Percentiles rank a stretch among this genome's conserved stretches.
Evolutionary conservation across 2,329 filamentous ascomycete genomes (phyloP).

Genomic region (Colletotrichum trifolii): DNA sequence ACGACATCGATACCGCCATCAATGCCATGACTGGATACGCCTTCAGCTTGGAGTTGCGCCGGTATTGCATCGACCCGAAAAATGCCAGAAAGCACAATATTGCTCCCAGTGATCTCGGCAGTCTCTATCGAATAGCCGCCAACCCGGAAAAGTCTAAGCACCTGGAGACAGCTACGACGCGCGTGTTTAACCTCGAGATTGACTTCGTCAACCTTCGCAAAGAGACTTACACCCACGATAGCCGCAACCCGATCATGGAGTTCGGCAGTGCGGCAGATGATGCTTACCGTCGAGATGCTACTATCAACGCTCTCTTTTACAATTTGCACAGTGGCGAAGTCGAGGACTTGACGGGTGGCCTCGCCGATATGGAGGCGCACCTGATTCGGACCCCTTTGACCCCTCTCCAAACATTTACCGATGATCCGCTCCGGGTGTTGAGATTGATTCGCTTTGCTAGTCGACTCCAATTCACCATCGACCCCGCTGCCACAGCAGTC

Average conservation of each 20-base stretch:
- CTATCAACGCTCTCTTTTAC: constrained; percentile 95
- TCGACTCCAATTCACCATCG: constrained; percentile 82
- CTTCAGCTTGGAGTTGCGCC: constrained; percentile 76
- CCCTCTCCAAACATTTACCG: constrained; percentile 91
- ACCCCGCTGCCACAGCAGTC: constrained; percentile 71
- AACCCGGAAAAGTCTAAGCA: constrained; percentile 98
- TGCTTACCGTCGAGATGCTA: constrained; percentile 88
- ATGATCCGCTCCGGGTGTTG: constrained; percentile 89
- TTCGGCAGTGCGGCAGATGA: constrained; percentile 94
- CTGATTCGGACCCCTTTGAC: constrained; percentile 88
- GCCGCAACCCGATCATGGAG: constrained; percentile 90
- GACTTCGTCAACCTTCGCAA: constrained; percentile 95
- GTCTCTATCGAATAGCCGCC: constrained; percentile 86
- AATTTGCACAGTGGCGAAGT: constrained; percentile 83
- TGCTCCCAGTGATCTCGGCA: constrained; percentile 70
- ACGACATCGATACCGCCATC: constrained; percentile 89
- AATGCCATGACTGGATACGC: constrained; percentile 85
- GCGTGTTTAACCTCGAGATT: constrained; percentile 86
- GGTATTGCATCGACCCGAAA: constrained; percentile 72
- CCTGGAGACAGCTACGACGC: constrained; percentile 89
- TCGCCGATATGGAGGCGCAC: constrained; percentile 77
- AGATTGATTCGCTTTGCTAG: constrained; percentile 92
- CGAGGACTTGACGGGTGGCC: constrained; percentile 87
- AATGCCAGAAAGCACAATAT: constrained; percentile 72
- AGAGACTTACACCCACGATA: constrained; percentile 90